Percentiles rank a stretch among this genome's conserved stretches.
Conservation (phyloP, 1,284 basidiomycete species). For the Ustilago curta region DNA sequence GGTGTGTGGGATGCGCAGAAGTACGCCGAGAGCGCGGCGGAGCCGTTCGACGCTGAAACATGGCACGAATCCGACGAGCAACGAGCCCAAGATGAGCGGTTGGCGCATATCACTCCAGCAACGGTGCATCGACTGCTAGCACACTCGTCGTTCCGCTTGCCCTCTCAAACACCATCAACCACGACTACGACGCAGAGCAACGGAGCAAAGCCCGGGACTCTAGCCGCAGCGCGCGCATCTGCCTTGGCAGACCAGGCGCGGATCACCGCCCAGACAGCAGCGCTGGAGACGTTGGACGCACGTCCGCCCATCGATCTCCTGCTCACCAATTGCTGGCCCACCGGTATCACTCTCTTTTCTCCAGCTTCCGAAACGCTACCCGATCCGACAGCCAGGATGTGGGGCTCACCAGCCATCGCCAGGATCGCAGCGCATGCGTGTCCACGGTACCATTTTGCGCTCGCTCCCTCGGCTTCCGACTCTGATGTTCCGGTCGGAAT, state of each 20-base stretch:
- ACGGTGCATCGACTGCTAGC: constrained; percentile 40
- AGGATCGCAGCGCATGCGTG: constrained; percentile 40
- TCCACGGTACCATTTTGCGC: constrained; percentile 64
- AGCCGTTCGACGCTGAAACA: constrained; percentile 12
- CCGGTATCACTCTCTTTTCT: constrained; percentile 53
- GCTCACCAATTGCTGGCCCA: constrained; percentile 62
- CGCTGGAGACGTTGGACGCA: constrained; percentile 12
- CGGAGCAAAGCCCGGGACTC: constrained; percentile 44
- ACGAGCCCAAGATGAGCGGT: constrained; percentile 11
- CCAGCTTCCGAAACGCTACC: constrained; percentile 34
- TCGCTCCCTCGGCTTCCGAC: constrained; percentile 31
- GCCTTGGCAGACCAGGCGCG: constrained; percentile 25
- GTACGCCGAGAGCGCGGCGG: constrained; percentile 19
- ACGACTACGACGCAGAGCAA: background rate
- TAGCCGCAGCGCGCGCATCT: constrained; percentile 48
- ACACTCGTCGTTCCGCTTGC: constrained; percentile 39
- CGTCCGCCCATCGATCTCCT: constrained; percentile 61
- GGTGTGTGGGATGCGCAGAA: constrained; percentile 36
- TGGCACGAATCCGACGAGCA: constrained; percentile 21
- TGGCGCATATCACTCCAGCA: constrained; percentile 30
- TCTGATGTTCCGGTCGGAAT: constrained; percentile 34
- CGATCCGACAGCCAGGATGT: constrained; percentile 43
- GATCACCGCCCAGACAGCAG: constrained; percentile 22
- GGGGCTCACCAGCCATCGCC: constrained; percentile 59
- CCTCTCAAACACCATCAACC: constrained; percentile 1